Percentiles rank a stretch among this genome's conserved stretches.
Conservation (phyloP, 805 yeast genomes). For the Saturnispora zaruensis region DNA sequence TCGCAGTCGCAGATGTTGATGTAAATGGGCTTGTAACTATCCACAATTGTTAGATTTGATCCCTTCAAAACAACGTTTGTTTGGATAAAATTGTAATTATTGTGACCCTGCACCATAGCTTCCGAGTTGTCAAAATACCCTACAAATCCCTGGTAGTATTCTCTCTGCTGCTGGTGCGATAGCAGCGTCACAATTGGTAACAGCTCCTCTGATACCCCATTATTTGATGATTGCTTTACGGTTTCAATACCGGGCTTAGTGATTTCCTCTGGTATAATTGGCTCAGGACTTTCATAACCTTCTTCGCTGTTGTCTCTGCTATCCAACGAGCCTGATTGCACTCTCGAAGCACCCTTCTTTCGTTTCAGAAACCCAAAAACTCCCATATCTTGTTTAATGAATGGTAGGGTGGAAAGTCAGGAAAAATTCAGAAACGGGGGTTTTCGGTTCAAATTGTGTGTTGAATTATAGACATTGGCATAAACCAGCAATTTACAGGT, state of each 20-base stretch:
- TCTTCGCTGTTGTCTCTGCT: not conserved
- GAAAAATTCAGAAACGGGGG: not conserved
- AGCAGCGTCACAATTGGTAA: slow-evolving; percentile 64
- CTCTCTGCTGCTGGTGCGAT: slow-evolving; percentile 59
- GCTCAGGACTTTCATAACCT: not conserved
- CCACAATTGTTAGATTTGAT: slow-evolving; percentile 42
- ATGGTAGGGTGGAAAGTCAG: not conserved
- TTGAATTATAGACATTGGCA: not conserved
- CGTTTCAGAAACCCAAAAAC: slow-evolving; percentile 5
- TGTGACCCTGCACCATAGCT: not conserved
- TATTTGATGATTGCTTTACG: not conserved
- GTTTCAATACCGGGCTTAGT: not conserved
- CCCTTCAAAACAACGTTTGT: slow-evolving; percentile 36
- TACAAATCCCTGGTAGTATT: slow-evolving; percentile 31
- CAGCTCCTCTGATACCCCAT: slow-evolving; percentile 45
- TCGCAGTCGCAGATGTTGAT: slow-evolving; percentile 43
- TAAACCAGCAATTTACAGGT: not conserved
- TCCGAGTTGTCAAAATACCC: slow-evolving; percentile 9
- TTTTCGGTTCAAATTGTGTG: not conserved
- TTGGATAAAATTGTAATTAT: slow-evolving; percentile 16
- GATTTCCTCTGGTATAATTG: not conserved
- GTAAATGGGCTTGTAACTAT: slow-evolving; percentile 36
- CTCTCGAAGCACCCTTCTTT: not conserved
- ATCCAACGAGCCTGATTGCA: not conserved
- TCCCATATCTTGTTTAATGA: not conserved